phyloP scores from a whole-genome alignment of 306 rosid genomes.

The Canavalia gladiata region DNA sequence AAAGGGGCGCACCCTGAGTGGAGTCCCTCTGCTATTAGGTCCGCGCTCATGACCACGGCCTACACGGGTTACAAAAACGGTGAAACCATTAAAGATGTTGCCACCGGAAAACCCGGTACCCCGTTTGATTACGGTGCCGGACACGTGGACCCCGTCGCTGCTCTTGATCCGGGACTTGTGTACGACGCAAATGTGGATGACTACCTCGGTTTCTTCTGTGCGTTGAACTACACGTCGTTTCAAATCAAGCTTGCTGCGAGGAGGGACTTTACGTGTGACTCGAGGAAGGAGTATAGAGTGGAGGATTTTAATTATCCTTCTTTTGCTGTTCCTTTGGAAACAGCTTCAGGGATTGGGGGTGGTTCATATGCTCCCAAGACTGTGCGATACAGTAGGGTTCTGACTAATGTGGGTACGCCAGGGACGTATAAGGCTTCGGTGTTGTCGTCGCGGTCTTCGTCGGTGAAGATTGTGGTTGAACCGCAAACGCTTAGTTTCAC shows the following conservation, averaged over 20 bases:
- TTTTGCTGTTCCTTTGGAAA: conserved; percentile 77
- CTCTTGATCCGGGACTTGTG: conserved; percentile 94
- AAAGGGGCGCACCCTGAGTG: conserved; percentile 80
- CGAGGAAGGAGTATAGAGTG: conserved; percentile 63
- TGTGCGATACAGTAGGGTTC: conserved; percentile 64
- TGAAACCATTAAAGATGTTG: conserved; percentile 60
- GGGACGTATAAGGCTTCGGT: conserved; percentile 67
- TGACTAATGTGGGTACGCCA: conserved; percentile 82
- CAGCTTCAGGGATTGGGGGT: conserved; percentile 73
- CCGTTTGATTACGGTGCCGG: conserved; percentile 91
- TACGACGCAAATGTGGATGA: conserved; percentile 71
- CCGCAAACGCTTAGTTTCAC: conserved; percentile 70
- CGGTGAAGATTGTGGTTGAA: conserved; percentile 73
- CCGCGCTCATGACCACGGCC: conserved; percentile 96
- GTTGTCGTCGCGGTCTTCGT: conserved; percentile 48
- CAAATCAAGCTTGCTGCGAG: conserved; percentile 63
- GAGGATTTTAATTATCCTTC: conserved; percentile 89
- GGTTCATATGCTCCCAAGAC: conserved; percentile 56
- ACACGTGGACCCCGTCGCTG: conserved; percentile 81
- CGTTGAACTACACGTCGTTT: conserved; percentile 62
- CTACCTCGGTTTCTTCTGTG: conserved; percentile 79
- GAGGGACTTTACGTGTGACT: conserved; percentile 61
- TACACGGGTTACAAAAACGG: conserved; percentile 68
- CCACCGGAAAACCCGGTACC: conserved; percentile 68
- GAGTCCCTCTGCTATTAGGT: conserved; percentile 91